Evolutionary conservation across 2,329 filamentous ascomycete species (phyloP), one percentile per base, ranked within the genome.

Genomic region (Hypoxylon sp.): DNA sequence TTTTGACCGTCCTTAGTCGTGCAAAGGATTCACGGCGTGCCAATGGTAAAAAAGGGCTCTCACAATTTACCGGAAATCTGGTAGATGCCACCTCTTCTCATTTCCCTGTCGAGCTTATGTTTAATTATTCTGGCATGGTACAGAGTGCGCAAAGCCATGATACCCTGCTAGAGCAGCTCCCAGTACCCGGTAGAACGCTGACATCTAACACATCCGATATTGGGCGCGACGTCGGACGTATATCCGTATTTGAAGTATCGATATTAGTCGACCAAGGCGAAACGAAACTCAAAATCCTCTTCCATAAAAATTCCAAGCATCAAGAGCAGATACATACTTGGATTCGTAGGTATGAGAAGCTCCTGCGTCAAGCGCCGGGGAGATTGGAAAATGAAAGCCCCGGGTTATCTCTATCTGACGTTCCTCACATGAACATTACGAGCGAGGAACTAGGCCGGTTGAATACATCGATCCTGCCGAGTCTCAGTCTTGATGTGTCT

Each of bases 31-130:
- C 77, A 0, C 80, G 86, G 0, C 79, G 82, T 8, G 74, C 78
- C 0, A 78, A 85, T 1, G 74, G 80, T 0, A 77, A 78, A 5
- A 82, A 80, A 16, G 84, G 84, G 1, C 76, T 82, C 5, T 78
- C 81, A 0, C 85, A 87, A 64, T 88, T 88, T 66, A 79, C 81
- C 0, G 80, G 82, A 14, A 76, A 71, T 53, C 67, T 74, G 48
- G 74, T 71, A 16, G 73, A 75, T 50, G 70, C 65, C 1, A 29
- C 63, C 5, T 84, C 69, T 78, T 81, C 59, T 1, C 81, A 84
- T 41, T 81, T 80, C 63, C 85, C 85, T 0, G 81, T 88, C 50
- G 87, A 90, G 73, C 78, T 90, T 37, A 80, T 88, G 32, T 88
- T 90, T 73, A 88, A 82, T 60, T 87, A 85, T 68, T 78, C 82